These are phyloP conservation scores for Didymella lethalis DNA, from an alignment of 2,329 filamentous ascomycete species.

Conservation along the genomic window DNA sequence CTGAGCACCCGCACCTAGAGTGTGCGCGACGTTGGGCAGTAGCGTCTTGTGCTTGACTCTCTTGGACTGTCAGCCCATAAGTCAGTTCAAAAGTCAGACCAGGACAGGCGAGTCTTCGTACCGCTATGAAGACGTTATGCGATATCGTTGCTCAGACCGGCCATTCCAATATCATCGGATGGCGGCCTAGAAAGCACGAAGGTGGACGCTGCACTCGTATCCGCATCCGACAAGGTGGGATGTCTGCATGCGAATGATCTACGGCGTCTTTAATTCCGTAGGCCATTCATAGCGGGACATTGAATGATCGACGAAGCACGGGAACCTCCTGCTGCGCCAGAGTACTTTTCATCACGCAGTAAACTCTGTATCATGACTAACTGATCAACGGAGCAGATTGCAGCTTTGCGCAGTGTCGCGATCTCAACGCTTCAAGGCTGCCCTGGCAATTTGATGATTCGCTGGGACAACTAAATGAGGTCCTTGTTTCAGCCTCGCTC, in stretches of 20 bases:
- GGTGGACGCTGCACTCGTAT: neutral
- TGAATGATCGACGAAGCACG: constrained; percentile 4
- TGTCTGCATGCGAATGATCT: constrained; percentile 9
- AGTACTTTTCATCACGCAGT: neutral
- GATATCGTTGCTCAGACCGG: constrained; percentile 1
- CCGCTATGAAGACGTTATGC: neutral
- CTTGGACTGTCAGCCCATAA: constrained; percentile 5
- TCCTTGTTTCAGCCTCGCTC: constrained; percentile 8
- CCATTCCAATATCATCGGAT: neutral
- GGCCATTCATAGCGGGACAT: neutral
- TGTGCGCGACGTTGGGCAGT: constrained; percentile 13
- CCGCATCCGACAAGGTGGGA: neutral
- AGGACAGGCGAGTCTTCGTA: constrained; percentile 2
- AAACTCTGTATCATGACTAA: constrained; percentile 1
- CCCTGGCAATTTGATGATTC: neutral
- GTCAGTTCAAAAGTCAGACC: constrained; percentile 2
- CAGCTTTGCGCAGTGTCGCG: neutral
- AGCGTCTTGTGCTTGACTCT: neutral
- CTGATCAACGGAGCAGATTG: constrained; percentile 4
- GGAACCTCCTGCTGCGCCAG: constrained; percentile 1
- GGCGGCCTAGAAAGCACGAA: neutral
- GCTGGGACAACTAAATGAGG: neutral
- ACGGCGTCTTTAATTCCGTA: neutral
- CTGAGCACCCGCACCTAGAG: neutral
- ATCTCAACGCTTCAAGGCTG: neutral